Evolutionary conservation across 2,329 filamentous ascomycete genomes (phyloP), one percentile per base, ranked within the genome.

Genomic region (Ophiostoma australiae): DNA sequence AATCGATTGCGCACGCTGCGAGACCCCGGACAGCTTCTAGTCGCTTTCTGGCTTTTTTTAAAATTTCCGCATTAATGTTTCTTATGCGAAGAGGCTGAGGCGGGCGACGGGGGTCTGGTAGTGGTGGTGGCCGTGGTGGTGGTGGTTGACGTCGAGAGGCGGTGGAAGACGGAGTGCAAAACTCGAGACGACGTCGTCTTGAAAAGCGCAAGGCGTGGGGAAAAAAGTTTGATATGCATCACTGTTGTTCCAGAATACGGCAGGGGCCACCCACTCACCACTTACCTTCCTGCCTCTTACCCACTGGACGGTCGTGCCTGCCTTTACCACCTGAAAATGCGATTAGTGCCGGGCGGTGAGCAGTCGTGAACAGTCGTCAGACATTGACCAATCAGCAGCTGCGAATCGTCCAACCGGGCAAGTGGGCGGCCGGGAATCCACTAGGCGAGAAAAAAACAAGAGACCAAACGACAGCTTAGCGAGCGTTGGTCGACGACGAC

Each of bases 321-420:
- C 33, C 35, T 15, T 37, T 23, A 11, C 1, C 20, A 66, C 33
- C 17, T 17, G 17, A 41, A 67, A 67, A 41, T 41, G 66, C n/a
- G 13, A 58, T 63, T 73, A 72, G 37, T 73, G 72, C 70, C 70
- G 72, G 72, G 72, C 72, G 72, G 72, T 73, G 72, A 71, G 66
- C 3, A 7, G 44, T 48, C 2, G 20, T 48, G 44, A 20, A 17
- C 39, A 41, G 13, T 41, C 15, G 39, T 41, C 11, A 4, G 11
- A 48, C 0, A 15, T n/a, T 15, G 75, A 61, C 80, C 80, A 82
- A 82, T 82, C 78, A 80, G 39, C 70, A 44, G 7, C n/a, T 67
- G 67, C 74, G 72, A 73, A 75, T 74, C 58, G 4, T 63, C 13
- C 27, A 31, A 52, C 70, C 23, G 8, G 31, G 31, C 35, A 33